These are phyloP conservation scores for Ceratopteris richardii DNA, from an alignment of 75 land plant genomes.

Conservation along the genomic window DNA sequence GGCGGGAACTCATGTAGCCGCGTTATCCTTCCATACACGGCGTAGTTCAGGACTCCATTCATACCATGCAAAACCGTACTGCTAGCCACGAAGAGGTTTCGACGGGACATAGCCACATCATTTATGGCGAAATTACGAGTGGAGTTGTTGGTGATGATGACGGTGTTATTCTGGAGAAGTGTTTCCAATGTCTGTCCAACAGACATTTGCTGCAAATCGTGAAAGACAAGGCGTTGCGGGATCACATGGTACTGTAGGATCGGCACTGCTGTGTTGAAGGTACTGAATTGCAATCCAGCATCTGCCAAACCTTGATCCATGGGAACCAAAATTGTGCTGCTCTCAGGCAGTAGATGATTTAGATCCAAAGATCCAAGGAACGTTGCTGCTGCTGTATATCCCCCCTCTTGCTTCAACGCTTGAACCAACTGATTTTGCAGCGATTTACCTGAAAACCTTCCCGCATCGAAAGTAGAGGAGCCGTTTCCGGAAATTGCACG, in stretches of 20 bases:
- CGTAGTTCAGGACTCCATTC: conserved; percentile 10
- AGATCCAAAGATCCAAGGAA: conserved; percentile 1
- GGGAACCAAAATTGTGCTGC: conserved; percentile 3
- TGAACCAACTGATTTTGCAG: neutral
- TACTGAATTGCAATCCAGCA: neutral
- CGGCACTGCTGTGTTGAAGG: neutral
- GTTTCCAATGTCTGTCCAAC: conserved; percentile 12
- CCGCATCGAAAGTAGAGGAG: too few species aligned
- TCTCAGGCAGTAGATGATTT: conserved; percentile 1
- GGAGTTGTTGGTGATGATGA: conserved; percentile 12
- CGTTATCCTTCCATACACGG: conserved; percentile 5
- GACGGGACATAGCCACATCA: conserved; percentile 4
- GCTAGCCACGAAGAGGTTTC: conserved; percentile 10
- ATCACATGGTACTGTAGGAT: conserved; percentile 11
- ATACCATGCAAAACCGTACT: conserved; percentile 17
- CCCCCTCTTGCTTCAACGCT: neutral
- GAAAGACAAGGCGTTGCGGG: conserved; percentile 3
- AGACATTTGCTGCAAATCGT: conserved; percentile 5
- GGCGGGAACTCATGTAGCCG: too few species aligned
- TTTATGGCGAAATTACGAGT: conserved; percentile 9
- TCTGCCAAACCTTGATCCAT: neutral
- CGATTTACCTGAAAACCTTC: too few species aligned
- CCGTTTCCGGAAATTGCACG: too few species aligned
- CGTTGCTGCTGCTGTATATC: neutral
- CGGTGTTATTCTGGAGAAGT: neutral